Evolutionary conservation across 2,329 filamentous ascomycete species (phyloP), one percentile per base, ranked within the genome.

Genomic region (Ramichloridium luteum): DNA sequence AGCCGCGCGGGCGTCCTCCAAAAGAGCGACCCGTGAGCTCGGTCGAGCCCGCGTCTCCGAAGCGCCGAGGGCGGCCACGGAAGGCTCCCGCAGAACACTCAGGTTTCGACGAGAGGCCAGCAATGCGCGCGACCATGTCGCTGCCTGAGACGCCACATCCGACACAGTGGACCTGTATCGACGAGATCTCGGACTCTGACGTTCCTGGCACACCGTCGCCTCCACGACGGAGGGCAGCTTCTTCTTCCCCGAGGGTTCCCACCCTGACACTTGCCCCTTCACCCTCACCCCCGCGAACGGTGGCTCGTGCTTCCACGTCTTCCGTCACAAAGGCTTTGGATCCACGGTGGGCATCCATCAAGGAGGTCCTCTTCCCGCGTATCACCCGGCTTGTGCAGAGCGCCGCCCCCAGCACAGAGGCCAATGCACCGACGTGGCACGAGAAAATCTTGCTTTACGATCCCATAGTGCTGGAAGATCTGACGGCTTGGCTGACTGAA

Each of bases 371-470:
- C n/a, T 65, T 62, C 37, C 46, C 50, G 1, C 51, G 55, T 18
- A 70, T 75, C 31, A 66, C 64, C 4, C 45, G 53, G 8, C 60
- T 63, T 3, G 55, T 76, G 20, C 63, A 58, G 22, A 49, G 53
- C 5, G 58, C 64, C 16, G 49, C 58, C 12, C 58, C 56, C 4
- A 55, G 56, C 2, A 56, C 53, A 6, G 51, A 67, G 35, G 50
- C 54, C 5, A 53, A 47, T 4, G 49, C 53, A 3, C 67, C 65
- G 3, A 84, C 73, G 2, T 96, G 86, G 82, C 68, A 92, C 46
- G 84, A 96, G 57, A 92, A 85, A 59, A 94, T 98, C 28, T 64
- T 96, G 4, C 72, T 96, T 53, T 96, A 92, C 52, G 86, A 96
- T 47, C 84, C 88, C 0, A 79, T 98, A 26, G 68, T 90, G 1